A percentile compares a stretch with the other conserved stretches of the same genome.
phyloP scores from a whole-genome alignment of 2,329 filamentous ascomycete species.

The Ophioceras dolichostomum region DNA sequence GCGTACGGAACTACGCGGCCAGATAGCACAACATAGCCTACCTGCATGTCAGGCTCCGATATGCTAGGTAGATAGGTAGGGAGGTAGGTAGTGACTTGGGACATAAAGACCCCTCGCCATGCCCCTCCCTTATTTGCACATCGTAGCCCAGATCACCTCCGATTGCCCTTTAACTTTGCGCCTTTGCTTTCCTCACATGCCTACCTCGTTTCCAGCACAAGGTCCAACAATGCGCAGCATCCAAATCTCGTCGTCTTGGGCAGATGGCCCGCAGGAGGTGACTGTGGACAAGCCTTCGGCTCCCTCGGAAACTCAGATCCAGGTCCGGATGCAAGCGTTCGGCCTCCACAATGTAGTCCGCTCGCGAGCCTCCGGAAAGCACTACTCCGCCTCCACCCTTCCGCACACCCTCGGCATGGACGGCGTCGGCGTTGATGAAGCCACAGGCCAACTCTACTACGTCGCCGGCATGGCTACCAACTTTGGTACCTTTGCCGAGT shows the following conservation, averaged over 20 bases:
- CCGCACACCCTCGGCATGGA: constrained; percentile 42
- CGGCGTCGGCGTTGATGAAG: constrained; percentile 32
- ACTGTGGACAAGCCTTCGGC: constrained; percentile 1
- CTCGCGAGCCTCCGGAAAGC: constrained; percentile 36
- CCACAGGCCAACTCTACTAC: constrained; percentile 36
- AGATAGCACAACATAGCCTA: too few species aligned
- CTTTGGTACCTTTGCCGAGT: constrained; percentile 30
- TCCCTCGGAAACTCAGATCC: constrained; percentile 16
- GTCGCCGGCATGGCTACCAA: constrained; percentile 25
- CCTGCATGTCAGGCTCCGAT: too few species aligned
- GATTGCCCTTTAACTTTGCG: too few species aligned
- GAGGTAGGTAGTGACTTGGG: too few species aligned
- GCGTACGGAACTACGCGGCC: too few species aligned
- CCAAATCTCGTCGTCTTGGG: neutral
- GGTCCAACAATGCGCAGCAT: neutral
- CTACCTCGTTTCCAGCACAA: too few species aligned
- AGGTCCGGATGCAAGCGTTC: constrained; percentile 37
- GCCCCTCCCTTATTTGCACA: too few species aligned
- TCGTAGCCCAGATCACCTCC: too few species aligned
- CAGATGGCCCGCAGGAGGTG: neutral
- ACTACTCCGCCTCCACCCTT: constrained; percentile 35
- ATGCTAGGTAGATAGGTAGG: too few species aligned
- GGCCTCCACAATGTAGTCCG: constrained; percentile 42
- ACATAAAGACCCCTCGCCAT: too few species aligned
- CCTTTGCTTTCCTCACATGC: too few species aligned